Conservation (phyloP, 495 filamentous ascomycete genomes). For the Lasiosphaeria hispida region DNA sequence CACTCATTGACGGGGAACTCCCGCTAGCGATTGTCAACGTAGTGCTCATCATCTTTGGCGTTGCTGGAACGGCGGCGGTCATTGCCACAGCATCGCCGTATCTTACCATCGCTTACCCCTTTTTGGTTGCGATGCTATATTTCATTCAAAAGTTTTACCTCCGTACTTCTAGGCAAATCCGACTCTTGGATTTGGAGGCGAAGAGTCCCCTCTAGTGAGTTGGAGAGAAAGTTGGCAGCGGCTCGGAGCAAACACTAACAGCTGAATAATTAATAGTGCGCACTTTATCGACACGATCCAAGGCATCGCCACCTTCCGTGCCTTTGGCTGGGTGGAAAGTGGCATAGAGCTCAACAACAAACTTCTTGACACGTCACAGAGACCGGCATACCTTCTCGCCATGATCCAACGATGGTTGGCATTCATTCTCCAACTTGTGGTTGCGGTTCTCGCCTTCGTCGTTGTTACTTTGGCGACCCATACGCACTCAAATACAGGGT, state of each 20-base stretch:
- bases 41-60: not conserved
- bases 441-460: constrained; percentile 38
- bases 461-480: constrained; percentile 34
- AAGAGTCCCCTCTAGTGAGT: constrained; percentile 27
- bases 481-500: constrained; percentile 21
- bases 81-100: constrained; percentile 29
- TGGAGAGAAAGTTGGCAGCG: too few species aligned
- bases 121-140: constrained; percentile 37
- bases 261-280: constrained; percentile 26
- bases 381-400: constrained; percentile 51
- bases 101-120: constrained; percentile 28
- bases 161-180: constrained; percentile 55
- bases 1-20: constrained; percentile 26
- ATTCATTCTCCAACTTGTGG: constrained; percentile 46
- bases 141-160: constrained; percentile 55
- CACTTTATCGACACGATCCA: constrained; percentile 46
- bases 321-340: constrained; percentile 45
- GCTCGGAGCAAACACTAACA: not conserved
- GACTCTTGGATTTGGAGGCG: constrained; percentile 52
- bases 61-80: constrained; percentile 28
- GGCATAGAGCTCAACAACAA: constrained; percentile 46
- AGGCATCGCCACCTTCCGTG: constrained; percentile 50
- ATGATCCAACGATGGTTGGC: constrained; percentile 55
- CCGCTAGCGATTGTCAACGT: constrained; percentile 24
- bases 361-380: constrained; percentile 53